Evolutionary conservation across 2,329 filamentous ascomycete species (phyloP), one percentile per base, ranked within the genome.

Genomic region (Claviceps sp.): DNA sequence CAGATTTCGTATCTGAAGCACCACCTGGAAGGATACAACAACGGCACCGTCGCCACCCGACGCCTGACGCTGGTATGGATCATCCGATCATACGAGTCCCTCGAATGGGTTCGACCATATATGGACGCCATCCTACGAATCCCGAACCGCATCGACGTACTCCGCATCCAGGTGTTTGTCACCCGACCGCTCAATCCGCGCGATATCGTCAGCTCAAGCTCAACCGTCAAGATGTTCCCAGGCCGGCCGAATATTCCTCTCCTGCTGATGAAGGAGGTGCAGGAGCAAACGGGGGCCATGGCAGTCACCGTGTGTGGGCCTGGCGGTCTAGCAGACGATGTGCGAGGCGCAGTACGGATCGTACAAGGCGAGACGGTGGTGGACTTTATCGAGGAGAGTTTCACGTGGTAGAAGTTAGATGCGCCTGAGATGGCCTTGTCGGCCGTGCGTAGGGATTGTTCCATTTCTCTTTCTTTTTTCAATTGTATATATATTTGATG

Each of bases 91-190:
- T 85, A 86, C 40, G 85, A 95, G 62, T 84, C 91, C 52, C 78
- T 97, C 7, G 89, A 95, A 66, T 97, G 93, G 91, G 87, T 95
- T 54, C 81, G 88, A 7, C 87, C 88, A 5, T 97, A 87, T 84
- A 84, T 85, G 78, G 79, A 85, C 58, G 68, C 73, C 52, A 70
- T 97, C 51, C 75, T 97, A 36, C 77, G 78, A 52, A 84, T 96
- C 76, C 85, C 88, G 13, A 79, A 82, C 59, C 84, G 90, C 51
- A 81, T 87, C 54, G 88, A 95, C 48, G 76, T 95, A 34, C 77
- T 98, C 45, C 84, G 82, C 59, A 87, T 97, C 61, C 81, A 91
- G 60, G 79, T 97, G 47, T 97, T 95, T 69, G 83, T 97, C 59
- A 97, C 93, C 5, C 78, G 89, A 51, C 91, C 91, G 1, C 84